Conservation (phyloP, 2,329 filamentous ascomycete species). For the Aspergillus ruber region DNA sequence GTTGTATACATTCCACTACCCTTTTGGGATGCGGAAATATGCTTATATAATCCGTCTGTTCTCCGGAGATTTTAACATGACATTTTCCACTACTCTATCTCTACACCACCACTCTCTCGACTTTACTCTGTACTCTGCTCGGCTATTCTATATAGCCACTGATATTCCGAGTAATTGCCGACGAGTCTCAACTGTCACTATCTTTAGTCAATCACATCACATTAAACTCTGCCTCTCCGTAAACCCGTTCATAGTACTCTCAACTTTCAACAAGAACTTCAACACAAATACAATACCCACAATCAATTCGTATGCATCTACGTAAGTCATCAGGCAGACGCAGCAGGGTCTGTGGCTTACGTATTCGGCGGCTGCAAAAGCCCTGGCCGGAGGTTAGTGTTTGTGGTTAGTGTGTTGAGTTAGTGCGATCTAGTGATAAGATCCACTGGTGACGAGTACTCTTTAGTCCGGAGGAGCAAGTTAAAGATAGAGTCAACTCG, state of each 20-base stretch:
- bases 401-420: not conserved
- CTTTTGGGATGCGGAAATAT: not conserved
- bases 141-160: too few species aligned
- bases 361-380: not conserved
- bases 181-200: too few species aligned
- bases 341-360: not conserved
- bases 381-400: not conserved
- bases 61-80: not conserved
- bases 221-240: too few species aligned
- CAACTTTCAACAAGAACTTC: not conserved
- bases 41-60: not conserved
- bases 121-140: too few species aligned
- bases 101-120: not conserved
- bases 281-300: not conserved
- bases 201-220: too few species aligned
- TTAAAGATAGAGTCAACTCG: too few species aligned
- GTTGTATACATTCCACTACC: too few species aligned
- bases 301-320: slow-evolving; percentile 15
- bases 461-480: too few species aligned
- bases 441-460: not conserved
- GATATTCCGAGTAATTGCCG: too few species aligned
- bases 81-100: not conserved
- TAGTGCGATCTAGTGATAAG: not conserved
- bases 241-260: too few species aligned
- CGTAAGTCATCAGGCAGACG: slow-evolving; percentile 9